Base-by-base conservation (phyloP, 2,329 filamentous ascomycete species). In the Alternaria longipes region DNA sequence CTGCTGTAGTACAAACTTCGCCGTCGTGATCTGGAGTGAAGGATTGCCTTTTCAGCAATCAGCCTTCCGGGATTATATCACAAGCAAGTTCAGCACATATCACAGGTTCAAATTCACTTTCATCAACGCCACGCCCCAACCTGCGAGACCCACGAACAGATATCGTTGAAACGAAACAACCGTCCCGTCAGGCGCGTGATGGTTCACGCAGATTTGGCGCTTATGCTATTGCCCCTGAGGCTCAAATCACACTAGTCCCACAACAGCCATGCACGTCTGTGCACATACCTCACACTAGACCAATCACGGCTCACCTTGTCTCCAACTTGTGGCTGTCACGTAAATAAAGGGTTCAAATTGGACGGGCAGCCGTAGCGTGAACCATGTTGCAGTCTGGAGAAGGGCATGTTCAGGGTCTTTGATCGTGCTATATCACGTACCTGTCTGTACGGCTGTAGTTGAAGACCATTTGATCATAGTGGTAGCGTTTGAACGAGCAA, bases 211-310 rank as follows among this genome's bases (percentile, higher is more conserved):
- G 41, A 45, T 28, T 65, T 62, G 62, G 69, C 68, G 70, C 71
- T 71, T 72, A 72, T 67, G 34, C 59, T 57, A 41, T 45, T 68
- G 57, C 66, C 66, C 66, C 66, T 68, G 70, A 66, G 62, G 64
- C 61, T 74, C 68, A 69, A 59, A 38, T 38, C 9, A 57, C 67
- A 60, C 70, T 71, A 72, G 68, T 66, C 69, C 68, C 66, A 65
- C 68, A 65, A 62, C 63, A 59, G 65, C 44, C 60, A 61, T 59
- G 50, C 57, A 26, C 32, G 61, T 53, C 38, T 52, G 59, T 61
- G 59, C 63, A 54, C 59, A 47, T 18, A 59, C 60, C 58, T 51
- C 26, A n/a, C 28, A 20, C 46, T 51, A 36, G 41, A 42, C 66
- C 69, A 73, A 72, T 71, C 63, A 68, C n/a, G 46, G 42, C 18